Evolutionary conservation across 257 asterid genomes (phyloP), one percentile per base, ranked within the genome.

Genomic region (Solanum clarkiae): DNA sequence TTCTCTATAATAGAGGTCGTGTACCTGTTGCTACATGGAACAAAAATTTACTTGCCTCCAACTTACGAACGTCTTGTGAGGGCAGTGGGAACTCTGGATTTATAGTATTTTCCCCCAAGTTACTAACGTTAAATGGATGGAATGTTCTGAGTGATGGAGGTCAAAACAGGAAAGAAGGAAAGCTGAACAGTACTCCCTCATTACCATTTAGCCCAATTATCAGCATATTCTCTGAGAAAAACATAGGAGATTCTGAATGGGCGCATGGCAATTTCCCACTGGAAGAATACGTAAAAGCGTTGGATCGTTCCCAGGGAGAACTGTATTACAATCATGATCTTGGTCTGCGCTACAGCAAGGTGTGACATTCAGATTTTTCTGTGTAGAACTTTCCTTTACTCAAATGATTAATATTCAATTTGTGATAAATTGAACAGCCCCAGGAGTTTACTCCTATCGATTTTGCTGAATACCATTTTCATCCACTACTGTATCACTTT

Each of bases 341-440:
- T 72, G 98, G 99, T 89, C 93, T 94, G 97, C 90, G 93, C 89
- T 96, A 92, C 84, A 96, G 93, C 88, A 96, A 96, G 99, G 99
- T 95, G 88, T 80, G 90, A 72, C 79, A 85, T 88, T 89, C 66
- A 81, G 62, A 88, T 86, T 86, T 17, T 59, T 91, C 84, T 40
- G 83, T 80, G 16, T 44, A 47, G 75, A 62, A 85, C 88, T 77
- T 83, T 80, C 72, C 65, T 47, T 84, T 74, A 86, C 69, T 16
- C 81, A 12, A 42, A 77, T 68, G 49, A 53, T 84, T 82, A 57
- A 7, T 24, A 63, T 47, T 82, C 49, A 54, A 44, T 17, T 80
- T 51, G 77, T 13, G 11, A 86, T 54, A 24, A 79, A 51, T 47
- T 26, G 29, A 79, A 79, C n/a, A 29, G 65, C 83, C 10, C 83